Conservation (phyloP, 805 yeast species). For the Wickerhamiella sorbophila region DNA sequence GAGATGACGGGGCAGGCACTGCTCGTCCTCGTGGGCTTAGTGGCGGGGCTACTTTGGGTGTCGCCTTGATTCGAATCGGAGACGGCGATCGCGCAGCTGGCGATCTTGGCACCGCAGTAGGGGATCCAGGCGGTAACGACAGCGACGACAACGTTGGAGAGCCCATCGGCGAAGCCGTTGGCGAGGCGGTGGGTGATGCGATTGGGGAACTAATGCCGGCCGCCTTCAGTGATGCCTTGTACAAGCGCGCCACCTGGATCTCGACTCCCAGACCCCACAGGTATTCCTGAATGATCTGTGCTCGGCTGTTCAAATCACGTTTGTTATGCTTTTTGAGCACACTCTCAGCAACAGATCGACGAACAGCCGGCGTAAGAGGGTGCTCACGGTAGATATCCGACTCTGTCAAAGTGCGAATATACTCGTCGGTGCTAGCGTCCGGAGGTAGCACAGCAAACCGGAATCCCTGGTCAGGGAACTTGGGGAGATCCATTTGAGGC, state of each 20-base stretch:
- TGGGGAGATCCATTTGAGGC: constrained; percentile 32
- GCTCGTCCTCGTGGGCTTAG: constrained; percentile 17
- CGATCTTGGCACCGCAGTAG: not conserved
- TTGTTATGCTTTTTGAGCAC: constrained; percentile 15
- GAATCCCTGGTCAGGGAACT: constrained; percentile 20
- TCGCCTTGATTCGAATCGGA: constrained; percentile 2
- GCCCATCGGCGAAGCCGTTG: constrained; percentile 4
- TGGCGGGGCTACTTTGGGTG: constrained; percentile 1
- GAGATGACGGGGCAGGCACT: constrained; percentile 15
- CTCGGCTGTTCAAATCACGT: constrained; percentile 19
- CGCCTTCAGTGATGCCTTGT: constrained; percentile 30
- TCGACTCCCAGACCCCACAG: constrained; percentile 40
- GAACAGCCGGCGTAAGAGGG: constrained; percentile 27
- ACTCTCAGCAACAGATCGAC: constrained; percentile 30
- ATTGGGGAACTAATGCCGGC: constrained; percentile 3
- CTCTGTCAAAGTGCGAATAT: constrained; percentile 31
- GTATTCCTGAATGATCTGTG: constrained; percentile 37
- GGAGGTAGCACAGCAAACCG: constrained; percentile 30
- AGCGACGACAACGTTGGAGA: constrained; percentile 7
- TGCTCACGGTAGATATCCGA: constrained; percentile 49
- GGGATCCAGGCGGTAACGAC: constrained; percentile 3
- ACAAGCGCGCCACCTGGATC: constrained; percentile 53
- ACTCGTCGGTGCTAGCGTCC: constrained; percentile 32
- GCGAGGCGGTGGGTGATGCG: constrained; percentile 4
- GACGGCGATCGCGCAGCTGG: constrained; percentile 5